These are phyloP conservation scores for Termitomyces bulborhizus DNA, from an alignment of 768 basidiomycete genomes.

Conservation along the genomic window DNA sequence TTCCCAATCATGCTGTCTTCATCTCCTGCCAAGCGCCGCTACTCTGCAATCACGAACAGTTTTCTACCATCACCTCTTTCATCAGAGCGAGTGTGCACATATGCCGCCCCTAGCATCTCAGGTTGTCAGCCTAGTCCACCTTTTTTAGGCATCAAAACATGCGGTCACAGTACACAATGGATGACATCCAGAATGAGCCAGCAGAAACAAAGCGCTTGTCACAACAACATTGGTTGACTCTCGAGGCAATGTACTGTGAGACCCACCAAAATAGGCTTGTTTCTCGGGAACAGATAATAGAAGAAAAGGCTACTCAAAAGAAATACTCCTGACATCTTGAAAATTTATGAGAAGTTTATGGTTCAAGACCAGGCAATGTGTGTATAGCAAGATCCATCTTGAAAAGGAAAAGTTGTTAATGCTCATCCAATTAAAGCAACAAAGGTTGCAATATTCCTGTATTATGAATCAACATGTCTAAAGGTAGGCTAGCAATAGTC, in stretches of 20 bases:
- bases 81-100: too few species aligned
- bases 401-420: not conserved
- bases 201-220: too few species aligned
- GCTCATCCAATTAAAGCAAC: constrained; percentile 3
- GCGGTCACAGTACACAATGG: too few species aligned
- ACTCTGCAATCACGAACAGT: too few species aligned
- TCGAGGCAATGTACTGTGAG: not conserved
- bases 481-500: not conserved
- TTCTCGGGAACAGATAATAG: not conserved
- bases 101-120: too few species aligned
- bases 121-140: too few species aligned
- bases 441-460: not conserved
- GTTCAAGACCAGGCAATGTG: not conserved
- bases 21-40: too few species aligned
- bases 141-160: too few species aligned
- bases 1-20: too few species aligned
- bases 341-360: not conserved
- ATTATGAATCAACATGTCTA: not conserved
- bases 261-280: not conserved
- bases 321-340: not conserved
- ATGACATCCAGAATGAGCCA: too few species aligned
- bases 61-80: too few species aligned
- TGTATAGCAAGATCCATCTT: not conserved
- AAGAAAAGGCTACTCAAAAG: not conserved
- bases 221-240: not conserved